Base-by-base conservation (phyloP, 2,329 filamentous ascomycete species). In the Rhynchosporium graminicola region DNA sequence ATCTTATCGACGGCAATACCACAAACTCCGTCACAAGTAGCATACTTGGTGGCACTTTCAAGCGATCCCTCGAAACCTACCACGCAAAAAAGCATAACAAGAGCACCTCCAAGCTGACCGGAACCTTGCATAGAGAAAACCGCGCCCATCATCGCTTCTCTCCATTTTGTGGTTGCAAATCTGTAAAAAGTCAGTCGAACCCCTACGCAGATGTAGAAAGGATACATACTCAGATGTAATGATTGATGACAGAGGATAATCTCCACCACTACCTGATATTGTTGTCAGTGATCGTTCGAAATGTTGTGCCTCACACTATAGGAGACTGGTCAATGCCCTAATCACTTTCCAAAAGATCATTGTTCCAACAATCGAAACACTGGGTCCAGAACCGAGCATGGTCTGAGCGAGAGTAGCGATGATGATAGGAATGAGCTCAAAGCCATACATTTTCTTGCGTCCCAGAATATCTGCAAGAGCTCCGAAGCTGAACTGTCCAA, bases 91-190 rank as follows among this genome's bases (percentile, higher is more conserved):
- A 95, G 80, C 74, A 91, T 88, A 66, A 95, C 81, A 36, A 94
- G 83, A 52, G 89, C 89, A 56, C 88, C 90, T 31, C 80, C 81
- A 60, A 95, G 86, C 76, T 95, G 91, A 26, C 91, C 91, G 58
- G 95, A 83, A 67, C 90, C 90, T 75, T 96, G 91, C 89, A 93
- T 94, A 68, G 90, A 89, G 72, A 95, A 95, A 59, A 95, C 91
- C 13, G 89, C 82, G 40, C 86, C 89, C 87, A 96, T 93, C 88
- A 95, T 95, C 67, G 90, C 89, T 68, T 90, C 90, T 75, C 91
- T 81, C 87, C 90, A 93, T 76, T 89, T 92, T 59, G 90, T 94
- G 3, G 89, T 93, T 10, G 91, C 90, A 71, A 95, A 95, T 80
- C 43, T 46, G 9, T 8, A 28, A 9, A 46, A 15, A 46, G 43